These are phyloP conservation scores for Myriosclerotinia duriaeana DNA, from an alignment of 2,329 filamentous ascomycete species.

Conservation along the genomic window DNA sequence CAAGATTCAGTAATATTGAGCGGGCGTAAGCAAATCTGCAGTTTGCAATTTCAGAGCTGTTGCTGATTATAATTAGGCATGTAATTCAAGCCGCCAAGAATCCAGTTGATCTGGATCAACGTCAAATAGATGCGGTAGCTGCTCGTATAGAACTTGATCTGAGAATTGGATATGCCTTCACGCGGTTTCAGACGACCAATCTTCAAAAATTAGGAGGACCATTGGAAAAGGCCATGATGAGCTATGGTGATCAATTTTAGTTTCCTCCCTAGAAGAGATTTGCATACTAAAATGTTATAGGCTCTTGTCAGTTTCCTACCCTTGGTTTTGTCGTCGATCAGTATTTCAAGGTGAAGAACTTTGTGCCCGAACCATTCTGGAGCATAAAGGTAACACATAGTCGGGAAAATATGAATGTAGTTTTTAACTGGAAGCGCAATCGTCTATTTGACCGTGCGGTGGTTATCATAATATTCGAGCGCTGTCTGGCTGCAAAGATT, in stretches of 20 bases:
- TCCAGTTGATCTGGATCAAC: conserved; percentile 77
- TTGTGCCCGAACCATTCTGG: conserved; percentile 92
- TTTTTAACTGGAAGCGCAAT: conserved; percentile 78
- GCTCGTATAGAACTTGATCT: conserved; percentile 91
- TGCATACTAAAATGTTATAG: conserved; percentile 40
- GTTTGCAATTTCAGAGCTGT: background rate
- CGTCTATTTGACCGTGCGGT: conserved; percentile 86
- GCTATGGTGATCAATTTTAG: conserved; percentile 65
- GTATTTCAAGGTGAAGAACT: conserved; percentile 91
- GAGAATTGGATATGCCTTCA: conserved; percentile 89
- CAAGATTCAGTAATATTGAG: conserved; percentile 94
- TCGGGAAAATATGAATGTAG: conserved; percentile 74
- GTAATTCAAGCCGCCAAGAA: conserved; percentile 79
- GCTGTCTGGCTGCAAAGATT: conserved; percentile 72
- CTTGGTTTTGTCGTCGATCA: conserved; percentile 95
- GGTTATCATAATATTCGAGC: conserved; percentile 79
- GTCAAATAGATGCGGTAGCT: conserved; percentile 81
- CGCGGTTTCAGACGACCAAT: conserved; percentile 77
- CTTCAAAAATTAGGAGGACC: conserved; percentile 71
- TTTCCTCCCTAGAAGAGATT: background rate
- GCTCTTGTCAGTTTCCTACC: conserved; percentile 94
- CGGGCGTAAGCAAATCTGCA: conserved; percentile 60
- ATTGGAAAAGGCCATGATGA: conserved; percentile 58
- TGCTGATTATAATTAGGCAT: conserved; percentile 56
- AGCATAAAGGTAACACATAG: conserved; percentile 79